phyloP scores from a whole-genome alignment of 441 rosid genomes.

The Erodium texanum region DNA sequence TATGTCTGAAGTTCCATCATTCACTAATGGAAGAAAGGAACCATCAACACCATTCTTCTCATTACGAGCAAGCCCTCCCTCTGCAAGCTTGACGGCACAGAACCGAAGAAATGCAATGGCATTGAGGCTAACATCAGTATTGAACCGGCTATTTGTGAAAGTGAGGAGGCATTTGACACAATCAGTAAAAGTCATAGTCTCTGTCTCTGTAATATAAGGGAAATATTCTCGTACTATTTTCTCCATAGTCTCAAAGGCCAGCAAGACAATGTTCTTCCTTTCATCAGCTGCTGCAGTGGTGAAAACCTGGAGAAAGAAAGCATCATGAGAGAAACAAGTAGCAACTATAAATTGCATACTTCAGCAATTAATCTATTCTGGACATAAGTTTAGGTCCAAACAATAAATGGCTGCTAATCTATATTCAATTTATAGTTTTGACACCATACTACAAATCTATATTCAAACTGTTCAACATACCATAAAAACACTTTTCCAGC shows the following conservation, averaged over 20 bases:
- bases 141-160: constrained; percentile 88
- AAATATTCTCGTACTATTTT: constrained; percentile 94
- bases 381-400: no score
- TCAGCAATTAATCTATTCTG: no score
- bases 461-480: constrained; percentile 32
- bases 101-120: constrained; percentile 96
- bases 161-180: constrained; percentile 92
- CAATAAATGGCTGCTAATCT: neutral
- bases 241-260: constrained; percentile 96
- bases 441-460: neutral
- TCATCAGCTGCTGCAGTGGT: constrained; percentile 92
- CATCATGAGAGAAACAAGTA: constrained; percentile 1
- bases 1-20: constrained; percentile 33
- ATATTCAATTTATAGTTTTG: no score
- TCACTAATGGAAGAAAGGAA: constrained; percentile 27
- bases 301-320: constrained; percentile 51
- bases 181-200: constrained; percentile 79
- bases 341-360: no score
- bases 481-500: constrained; percentile 98
- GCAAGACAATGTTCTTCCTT: constrained; percentile 70
- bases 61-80: constrained; percentile 74
- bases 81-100: constrained; percentile 95
- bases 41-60: constrained; percentile 10
- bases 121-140: constrained; percentile 90
- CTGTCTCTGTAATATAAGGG: constrained; percentile 92